Base-by-base conservation (phyloP, 1,139 yeast genomes). In the Suhomyces terraborum region DNA sequence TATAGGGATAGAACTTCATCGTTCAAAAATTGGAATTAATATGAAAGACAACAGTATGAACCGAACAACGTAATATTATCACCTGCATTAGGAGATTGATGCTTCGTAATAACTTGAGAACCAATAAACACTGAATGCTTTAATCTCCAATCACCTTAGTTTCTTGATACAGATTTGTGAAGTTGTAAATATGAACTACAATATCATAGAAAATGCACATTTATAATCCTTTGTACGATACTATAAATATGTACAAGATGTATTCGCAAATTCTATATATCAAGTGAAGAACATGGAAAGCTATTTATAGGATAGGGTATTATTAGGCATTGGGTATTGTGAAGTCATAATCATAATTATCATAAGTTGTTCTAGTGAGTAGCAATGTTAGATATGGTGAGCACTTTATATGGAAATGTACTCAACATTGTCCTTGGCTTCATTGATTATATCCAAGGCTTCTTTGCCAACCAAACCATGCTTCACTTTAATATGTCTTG, bases 341-440 rank as follows among this genome's bases (percentile, higher is more conserved):
- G 35, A 13, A 29, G 23, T 37, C 36, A 27, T 37, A 22, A 37
- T 29, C 36, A 30, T 39, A 30, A 34, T 16, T 18, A 32, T 32
- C 26, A 32, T 22, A 32, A 13, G 14, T 14, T 22, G 13, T 32
- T 32, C 35, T 32, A 31, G 33, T 13, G 24, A 31, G 8, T 21
- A 30, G 9, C 20, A 18, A 19, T 8, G 16, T 18, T 12, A 16
- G 18, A 26, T 24, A 9, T 17, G 13, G 24, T 16, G 12, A n/a
- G 10, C 10, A 22, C n/a, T 13, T 42, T 34, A 50, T 21, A 62
- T 66, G 47, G 61, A 56, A 36, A 77, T 72, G 54, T 74, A 84
- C 61, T 84, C 93, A 40, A 84, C 88, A 58, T 85, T 79, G 51
- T 79, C 85, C 61, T 84, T 85, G 10, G 94, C 94, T 52, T 75